phyloP scores from a whole-genome alignment of 345 rosid species.

The Salix dunnii region DNA sequence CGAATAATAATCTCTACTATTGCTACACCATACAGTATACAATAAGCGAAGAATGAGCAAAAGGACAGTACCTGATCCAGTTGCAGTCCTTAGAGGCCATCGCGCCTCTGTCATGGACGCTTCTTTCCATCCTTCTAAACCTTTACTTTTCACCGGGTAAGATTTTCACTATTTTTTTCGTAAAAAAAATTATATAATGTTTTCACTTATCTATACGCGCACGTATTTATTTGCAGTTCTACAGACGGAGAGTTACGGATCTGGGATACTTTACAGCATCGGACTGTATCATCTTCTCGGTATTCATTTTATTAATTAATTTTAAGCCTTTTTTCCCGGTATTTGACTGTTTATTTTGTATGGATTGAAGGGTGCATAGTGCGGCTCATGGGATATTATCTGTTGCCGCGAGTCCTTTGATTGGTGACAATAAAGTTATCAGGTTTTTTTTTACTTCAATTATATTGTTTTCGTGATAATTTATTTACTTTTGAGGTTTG shows the following conservation, averaged over 20 bases:
- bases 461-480: background rate
- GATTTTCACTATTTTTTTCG: background rate
- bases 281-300: conserved; percentile 73
- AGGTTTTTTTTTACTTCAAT: conserved; percentile 37
- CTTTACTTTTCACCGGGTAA: conserved; percentile 77
- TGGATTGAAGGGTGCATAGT: conserved; percentile 64
- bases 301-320: conserved; percentile 11
- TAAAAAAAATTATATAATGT: too few relatives aligned
- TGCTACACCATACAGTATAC: too few relatives aligned
- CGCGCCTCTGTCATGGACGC: conserved; percentile 84
- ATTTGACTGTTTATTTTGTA: background rate
- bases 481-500: background rate
- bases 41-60: conserved; percentile 40
- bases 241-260: conserved; percentile 85
- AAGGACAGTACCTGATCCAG: conserved; percentile 80
- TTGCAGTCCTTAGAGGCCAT: conserved; percentile 85
- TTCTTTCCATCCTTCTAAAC: conserved; percentile 65
- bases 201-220: too few relatives aligned
- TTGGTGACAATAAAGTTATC: conserved; percentile 64
- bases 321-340: background rate
- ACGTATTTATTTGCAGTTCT: conserved; percentile 41
- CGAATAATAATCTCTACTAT: too few relatives aligned
- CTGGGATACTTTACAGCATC: conserved; percentile 69
- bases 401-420: conserved; percentile 54
- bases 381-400: conserved; percentile 73